Percentiles rank a stretch among this genome's conserved stretches.
Conservation (phyloP, 2,329 filamentous ascomycete species). For the Fusarium scirpi region DNA sequence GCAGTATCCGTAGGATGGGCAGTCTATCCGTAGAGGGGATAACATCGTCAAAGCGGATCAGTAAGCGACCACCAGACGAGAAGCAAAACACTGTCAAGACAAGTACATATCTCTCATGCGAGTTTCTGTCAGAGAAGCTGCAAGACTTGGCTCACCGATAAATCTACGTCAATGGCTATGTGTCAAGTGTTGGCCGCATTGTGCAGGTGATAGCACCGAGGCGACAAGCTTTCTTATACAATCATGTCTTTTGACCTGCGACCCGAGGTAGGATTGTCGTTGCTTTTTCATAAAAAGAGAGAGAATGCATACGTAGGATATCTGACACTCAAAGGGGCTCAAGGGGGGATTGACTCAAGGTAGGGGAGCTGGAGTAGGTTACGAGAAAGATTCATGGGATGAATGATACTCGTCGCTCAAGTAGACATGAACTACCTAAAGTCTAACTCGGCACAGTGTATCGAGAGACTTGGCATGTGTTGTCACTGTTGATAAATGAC, state of each 20-base stretch:
- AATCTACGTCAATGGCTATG: conserved; percentile 30
- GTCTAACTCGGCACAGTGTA: conserved; percentile 15
- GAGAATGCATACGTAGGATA: neutral
- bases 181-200: conserved; percentile 6
- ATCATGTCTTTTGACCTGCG: conserved; percentile 12
- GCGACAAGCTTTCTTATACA: conserved; percentile 25
- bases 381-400: conserved; percentile 4
- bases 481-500: neutral
- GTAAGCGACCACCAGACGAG: conserved; percentile 5
- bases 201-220: conserved; percentile 30
- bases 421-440: conserved; percentile 7
- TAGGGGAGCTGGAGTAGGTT: conserved; percentile 3
- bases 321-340: neutral
- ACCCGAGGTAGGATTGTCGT: conserved; percentile 14
- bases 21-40: neutral
- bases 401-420: conserved; percentile 5
- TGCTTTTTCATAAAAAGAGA: conserved; percentile 19
- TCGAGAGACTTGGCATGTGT: neutral
- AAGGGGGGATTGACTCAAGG: conserved; percentile 17
- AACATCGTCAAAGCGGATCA: conserved; percentile 11
- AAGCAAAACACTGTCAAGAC: neutral
- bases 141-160: conserved; percentile 23
- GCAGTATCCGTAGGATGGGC: neutral
- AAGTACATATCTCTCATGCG: neutral
- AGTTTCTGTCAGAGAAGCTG: neutral